These are phyloP conservation scores for Inonotus hispidus DNA, from an alignment of 1,284 basidiomycete species.

Conservation along the genomic window DNA sequence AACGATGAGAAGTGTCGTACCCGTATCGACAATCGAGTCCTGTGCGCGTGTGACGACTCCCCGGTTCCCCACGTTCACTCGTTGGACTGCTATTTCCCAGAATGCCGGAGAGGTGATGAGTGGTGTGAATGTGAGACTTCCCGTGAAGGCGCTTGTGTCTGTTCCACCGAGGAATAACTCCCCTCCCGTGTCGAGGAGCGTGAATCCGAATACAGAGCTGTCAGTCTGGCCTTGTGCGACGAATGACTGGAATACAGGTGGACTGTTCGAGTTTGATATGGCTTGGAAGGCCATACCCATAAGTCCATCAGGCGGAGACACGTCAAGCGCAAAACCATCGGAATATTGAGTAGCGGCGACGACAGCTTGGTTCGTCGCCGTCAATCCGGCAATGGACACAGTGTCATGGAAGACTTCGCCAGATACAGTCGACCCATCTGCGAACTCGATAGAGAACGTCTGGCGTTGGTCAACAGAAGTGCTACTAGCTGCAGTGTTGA, in stretches of 20 bases:
- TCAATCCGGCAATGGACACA: constrained; percentile 25
- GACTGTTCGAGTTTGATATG: constrained; percentile 23
- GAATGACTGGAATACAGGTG: constrained; percentile 28
- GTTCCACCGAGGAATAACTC: constrained; percentile 49
- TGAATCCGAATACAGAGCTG: constrained; percentile 41
- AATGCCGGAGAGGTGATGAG: constrained; percentile 21
- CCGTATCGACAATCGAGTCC: constrained; percentile 28
- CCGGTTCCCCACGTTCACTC: constrained; percentile 23
- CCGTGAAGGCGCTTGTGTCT: constrained; percentile 25
- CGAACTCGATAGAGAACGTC: constrained; percentile 21
- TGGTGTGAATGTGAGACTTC: constrained; percentile 15
- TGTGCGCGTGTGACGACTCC: constrained; percentile 12
- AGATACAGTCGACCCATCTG: constrained; percentile 20
- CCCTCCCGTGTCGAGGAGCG: constrained; percentile 41
- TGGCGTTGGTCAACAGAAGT: constrained; percentile 15
- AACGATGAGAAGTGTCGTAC: constrained; percentile 50
- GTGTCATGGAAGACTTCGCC: constrained; percentile 21
- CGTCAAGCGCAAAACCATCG: constrained; percentile 29
- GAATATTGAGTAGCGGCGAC: constrained; percentile 43
- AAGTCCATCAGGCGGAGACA: constrained; percentile 43
- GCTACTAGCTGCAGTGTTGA: constrained; percentile 17
- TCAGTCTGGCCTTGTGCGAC: constrained; percentile 28
- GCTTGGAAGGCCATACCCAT: constrained; percentile 31
- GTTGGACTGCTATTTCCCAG: constrained; percentile 28
- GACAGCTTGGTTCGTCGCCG: constrained; percentile 25